Conservation (phyloP, 257 asterid species). For the Salvia rosmarinus region DNA sequence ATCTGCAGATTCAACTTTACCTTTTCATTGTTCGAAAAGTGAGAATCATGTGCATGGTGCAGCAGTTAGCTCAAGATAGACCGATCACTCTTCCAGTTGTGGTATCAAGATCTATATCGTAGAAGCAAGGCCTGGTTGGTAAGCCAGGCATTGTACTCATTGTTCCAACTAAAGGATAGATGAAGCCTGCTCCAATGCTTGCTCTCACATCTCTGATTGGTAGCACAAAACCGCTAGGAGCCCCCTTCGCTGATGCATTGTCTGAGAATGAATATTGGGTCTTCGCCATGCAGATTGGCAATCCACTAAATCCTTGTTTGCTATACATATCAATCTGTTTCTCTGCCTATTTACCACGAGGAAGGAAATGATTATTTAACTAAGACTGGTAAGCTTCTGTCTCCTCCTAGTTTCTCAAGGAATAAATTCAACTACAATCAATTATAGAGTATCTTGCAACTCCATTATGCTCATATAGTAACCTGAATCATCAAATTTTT, state of each 20-base stretch:
- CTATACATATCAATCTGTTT: conserved; percentile 87
- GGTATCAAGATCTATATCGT: conserved; percentile 86
- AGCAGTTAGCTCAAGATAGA: conserved; percentile 71
- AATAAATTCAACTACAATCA: background rate
- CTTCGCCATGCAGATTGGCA: conserved; percentile 99
- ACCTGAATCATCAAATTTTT: background rate
- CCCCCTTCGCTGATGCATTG: conserved; percentile 79
- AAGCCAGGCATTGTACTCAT: conserved; percentile 99
- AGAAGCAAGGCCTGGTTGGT: conserved; percentile 97
- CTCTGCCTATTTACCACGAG: conserved; percentile 64
- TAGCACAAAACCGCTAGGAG: conserved; percentile 82
- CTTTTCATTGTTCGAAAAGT: background rate
- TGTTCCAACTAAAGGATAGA: conserved; percentile 90
- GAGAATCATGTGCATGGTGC: background rate
- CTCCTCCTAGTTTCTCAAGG: background rate
- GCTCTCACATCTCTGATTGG: conserved; percentile 92
- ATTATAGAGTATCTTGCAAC: background rate
- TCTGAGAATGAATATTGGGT: conserved; percentile 95
- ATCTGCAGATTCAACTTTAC: background rate
- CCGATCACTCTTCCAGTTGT: conserved; percentile 84
- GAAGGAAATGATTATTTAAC: background rate
- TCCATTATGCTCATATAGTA: background rate
- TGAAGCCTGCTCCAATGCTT: conserved; percentile 97
- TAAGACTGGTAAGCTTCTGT: background rate
- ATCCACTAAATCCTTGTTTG: conserved; percentile 82